Evolutionary conservation across 148 eudicot genomes (phyloP).

Genomic region (Rhododendron kiyosumense): DNA sequence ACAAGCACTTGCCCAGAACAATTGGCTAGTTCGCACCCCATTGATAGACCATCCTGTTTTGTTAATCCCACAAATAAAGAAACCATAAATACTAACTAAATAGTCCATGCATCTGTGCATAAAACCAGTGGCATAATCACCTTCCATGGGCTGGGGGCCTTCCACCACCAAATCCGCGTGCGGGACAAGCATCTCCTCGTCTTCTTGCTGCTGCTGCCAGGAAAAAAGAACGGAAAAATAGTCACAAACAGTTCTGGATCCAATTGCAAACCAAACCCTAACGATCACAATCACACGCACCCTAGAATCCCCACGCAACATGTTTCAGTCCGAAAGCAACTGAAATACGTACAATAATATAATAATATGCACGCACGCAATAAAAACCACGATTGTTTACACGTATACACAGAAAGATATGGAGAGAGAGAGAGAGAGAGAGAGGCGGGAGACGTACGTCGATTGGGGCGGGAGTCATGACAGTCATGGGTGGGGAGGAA

Average conservation of each 20-base stretch:
- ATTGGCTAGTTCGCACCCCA: background rate
- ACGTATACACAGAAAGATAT: background rate
- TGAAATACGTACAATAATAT: background rate
- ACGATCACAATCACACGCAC: conserved; percentile 3
- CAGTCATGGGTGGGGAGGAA: conserved; percentile 38
- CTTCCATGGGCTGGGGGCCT: conserved; percentile 88
- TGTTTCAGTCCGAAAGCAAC: background rate
- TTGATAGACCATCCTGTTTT: background rate
- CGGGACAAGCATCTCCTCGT: conserved; percentile 88
- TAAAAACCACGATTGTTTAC: background rate
- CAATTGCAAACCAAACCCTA: conserved; percentile 14
- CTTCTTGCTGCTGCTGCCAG: conserved; percentile 50
- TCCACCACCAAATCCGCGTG: conserved; percentile 48
- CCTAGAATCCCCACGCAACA: conserved; percentile 13
- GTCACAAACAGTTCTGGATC: background rate
- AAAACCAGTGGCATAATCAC: conserved; percentile 28
- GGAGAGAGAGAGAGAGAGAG: background rate
- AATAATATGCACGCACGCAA: background rate
- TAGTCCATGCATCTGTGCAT: conserved; percentile 1
- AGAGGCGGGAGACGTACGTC: conserved; percentile 32
- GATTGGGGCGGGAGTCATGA: conserved; percentile 57
- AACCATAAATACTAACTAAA: background rate
- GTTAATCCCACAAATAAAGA: background rate
- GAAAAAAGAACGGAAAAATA: conserved; percentile 9
- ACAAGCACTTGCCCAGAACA: background rate